phyloP scores from a whole-genome alignment of 78 protist species.

The Mastigamoeba balamuthi region DNA sequence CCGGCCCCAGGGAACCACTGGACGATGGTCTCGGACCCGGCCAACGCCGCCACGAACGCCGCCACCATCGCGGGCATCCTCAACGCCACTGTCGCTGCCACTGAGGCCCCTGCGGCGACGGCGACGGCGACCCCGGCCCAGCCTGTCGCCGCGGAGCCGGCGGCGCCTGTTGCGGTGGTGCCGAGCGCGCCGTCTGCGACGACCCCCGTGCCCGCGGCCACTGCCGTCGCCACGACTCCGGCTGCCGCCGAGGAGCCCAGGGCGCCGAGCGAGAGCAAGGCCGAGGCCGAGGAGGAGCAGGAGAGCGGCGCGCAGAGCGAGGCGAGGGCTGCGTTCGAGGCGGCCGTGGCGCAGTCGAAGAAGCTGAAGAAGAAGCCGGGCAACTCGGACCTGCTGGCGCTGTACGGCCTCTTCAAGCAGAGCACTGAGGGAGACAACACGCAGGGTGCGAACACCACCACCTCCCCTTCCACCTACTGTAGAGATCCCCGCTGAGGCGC shows the following conservation, averaged over 20 bases:
- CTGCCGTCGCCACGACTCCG: too few species aligned
- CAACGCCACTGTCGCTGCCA: too few species aligned
- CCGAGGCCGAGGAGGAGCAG: too few species aligned
- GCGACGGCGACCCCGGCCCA: too few species aligned
- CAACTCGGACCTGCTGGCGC: slow-evolving; percentile 39
- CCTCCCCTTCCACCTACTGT: neutral
- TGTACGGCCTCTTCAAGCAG: slow-evolving; percentile 77
- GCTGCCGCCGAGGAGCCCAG: too few species aligned
- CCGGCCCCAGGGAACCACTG: neutral
- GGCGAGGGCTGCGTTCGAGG: neutral
- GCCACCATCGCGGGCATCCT: too few species aligned
- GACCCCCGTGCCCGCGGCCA: too few species aligned
- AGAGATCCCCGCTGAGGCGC: neutral
- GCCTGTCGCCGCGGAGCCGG: too few species aligned
- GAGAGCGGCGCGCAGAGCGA: neutral
- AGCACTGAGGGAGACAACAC: slow-evolving; percentile 52
- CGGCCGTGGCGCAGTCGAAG: slow-evolving; percentile 45
- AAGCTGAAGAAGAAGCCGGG: slow-evolving; percentile 27
- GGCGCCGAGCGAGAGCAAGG: too few species aligned
- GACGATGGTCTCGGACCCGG: neutral
- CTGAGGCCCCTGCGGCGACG: too few species aligned
- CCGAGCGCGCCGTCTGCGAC: too few species aligned
- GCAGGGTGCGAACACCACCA: neutral
- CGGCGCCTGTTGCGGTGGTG: too few species aligned
- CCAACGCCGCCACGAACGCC: neutral